These are phyloP conservation scores for Chrysosporium queenslandicum DNA, from an alignment of 2,329 filamentous ascomycete species.

Conservation along the genomic window DNA sequence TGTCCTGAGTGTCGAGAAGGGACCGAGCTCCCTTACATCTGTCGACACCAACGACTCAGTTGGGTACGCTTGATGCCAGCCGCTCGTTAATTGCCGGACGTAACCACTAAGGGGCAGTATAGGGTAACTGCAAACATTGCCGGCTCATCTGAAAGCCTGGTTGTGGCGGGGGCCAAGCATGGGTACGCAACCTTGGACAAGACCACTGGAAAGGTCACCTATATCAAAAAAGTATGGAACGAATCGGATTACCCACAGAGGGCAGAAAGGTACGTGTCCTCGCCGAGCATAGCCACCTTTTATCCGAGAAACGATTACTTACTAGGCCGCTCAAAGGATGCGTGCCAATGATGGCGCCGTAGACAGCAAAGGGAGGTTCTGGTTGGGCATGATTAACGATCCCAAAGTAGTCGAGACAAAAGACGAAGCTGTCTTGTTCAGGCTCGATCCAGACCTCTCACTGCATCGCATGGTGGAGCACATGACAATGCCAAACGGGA, in stretches of 20 bases:
- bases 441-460: constrained; percentile 54
- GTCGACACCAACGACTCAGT: neutral
- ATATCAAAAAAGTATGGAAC: constrained; percentile 49
- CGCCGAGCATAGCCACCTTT: neutral
- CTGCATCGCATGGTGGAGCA: constrained; percentile 51
- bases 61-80: neutral
- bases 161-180: constrained; percentile 70
- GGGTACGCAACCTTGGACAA: constrained; percentile 71
- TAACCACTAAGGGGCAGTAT: neutral
- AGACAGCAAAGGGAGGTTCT: constrained; percentile 71
- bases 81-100: neutral
- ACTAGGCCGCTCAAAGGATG: constrained; percentile 26
- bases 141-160: neutral
- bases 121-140: neutral
- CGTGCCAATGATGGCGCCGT: constrained; percentile 72
- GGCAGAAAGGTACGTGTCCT: constrained; percentile 34
- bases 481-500: constrained; percentile 73
- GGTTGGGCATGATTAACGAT: constrained; percentile 80
- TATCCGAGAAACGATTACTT: constrained; percentile 11
- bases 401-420: constrained; percentile 49
- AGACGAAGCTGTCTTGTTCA: constrained; percentile 58
- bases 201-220: constrained; percentile 43
- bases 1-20: neutral
- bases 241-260: constrained; percentile 40
- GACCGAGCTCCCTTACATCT: neutral